phyloP scores from a whole-genome alignment of 1,284 basidiomycete genomes.

The Microbotryomycetes sp. region DNA sequence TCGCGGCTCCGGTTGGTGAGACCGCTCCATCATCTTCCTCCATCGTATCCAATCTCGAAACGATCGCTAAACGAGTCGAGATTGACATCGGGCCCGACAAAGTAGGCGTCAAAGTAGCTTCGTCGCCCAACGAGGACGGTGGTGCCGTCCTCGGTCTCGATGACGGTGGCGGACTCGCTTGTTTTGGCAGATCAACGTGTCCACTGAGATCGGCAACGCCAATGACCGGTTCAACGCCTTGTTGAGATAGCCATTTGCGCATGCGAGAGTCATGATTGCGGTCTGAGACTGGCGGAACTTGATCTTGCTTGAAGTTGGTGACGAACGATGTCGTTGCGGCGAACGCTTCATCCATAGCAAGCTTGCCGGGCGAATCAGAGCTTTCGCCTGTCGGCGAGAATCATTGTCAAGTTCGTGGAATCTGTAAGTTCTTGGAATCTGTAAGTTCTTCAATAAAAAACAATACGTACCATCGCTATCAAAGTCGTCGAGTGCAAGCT shows the following conservation, averaged over 20 bases:
- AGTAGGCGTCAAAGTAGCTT: background rate
- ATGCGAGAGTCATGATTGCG: constrained; percentile 11
- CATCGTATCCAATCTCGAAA: background rate
- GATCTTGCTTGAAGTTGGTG: constrained; percentile 4
- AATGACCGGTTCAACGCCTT: background rate
- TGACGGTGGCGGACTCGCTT: background rate
- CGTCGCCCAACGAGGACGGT: background rate
- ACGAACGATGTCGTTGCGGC: constrained; percentile 16
- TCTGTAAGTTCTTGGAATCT: too few species aligned
- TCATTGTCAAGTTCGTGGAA: too few species aligned
- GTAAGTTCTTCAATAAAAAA: too few species aligned
- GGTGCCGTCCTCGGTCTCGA: background rate
- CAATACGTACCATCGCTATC: too few species aligned
- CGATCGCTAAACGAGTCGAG: background rate
- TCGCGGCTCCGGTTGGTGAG: background rate
- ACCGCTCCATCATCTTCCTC: background rate
- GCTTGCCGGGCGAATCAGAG: background rate
- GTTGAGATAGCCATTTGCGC: constrained; percentile 8
- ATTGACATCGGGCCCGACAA: background rate
- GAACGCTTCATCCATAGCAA: constrained; percentile 12
- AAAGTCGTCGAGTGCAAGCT: background rate
- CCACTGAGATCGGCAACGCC: background rate
- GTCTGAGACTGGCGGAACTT: constrained; percentile 5
- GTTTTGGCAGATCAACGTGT: background rate
- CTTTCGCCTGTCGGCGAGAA: too few species aligned